These are phyloP conservation scores for Fusarium palustre DNA, from an alignment of 2,329 filamentous ascomycete species.

Conservation along the genomic window DNA sequence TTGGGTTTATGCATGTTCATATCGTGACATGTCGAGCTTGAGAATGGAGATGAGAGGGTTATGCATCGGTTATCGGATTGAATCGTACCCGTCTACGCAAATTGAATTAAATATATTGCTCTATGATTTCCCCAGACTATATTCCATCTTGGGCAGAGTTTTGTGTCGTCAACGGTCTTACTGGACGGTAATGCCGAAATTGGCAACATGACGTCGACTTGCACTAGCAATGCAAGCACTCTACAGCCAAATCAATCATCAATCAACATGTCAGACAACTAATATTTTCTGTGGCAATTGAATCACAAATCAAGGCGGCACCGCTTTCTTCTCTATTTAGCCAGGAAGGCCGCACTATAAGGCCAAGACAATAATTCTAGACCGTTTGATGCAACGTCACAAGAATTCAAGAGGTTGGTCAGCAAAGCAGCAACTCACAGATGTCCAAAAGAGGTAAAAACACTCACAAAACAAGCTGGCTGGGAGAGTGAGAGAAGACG, in stretches of 20 bases:
- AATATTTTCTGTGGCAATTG: background rate
- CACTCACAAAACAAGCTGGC: conserved; percentile 31
- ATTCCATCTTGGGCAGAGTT: background rate
- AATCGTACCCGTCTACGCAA: background rate
- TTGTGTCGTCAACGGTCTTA: background rate
- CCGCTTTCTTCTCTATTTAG: background rate
- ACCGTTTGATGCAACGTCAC: conserved; percentile 21
- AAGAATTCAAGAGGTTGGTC: conserved; percentile 33
- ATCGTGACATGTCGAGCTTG: background rate
- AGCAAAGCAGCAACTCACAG: background rate
- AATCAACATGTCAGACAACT: background rate
- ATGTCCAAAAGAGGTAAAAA: conserved; percentile 28
- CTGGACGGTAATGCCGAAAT: conserved; percentile 26
- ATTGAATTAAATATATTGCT: background rate
- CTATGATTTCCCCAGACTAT: conserved; percentile 1
- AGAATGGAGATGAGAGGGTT: conserved; percentile 14
- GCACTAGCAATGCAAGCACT: conserved; percentile 41
- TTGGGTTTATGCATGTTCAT: conserved; percentile 6
- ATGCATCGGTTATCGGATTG: conserved; percentile 1
- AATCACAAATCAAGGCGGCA: conserved; percentile 13
- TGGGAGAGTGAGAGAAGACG: conserved; percentile 12
- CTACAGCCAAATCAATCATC: conserved; percentile 14
- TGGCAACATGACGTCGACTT: conserved; percentile 27
- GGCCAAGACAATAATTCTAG: conserved; percentile 14
- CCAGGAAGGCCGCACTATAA: background rate